These are phyloP conservation scores for Spinacia oleracea DNA, from an alignment of 179 eudicot genomes.

Conservation along the genomic window DNA sequence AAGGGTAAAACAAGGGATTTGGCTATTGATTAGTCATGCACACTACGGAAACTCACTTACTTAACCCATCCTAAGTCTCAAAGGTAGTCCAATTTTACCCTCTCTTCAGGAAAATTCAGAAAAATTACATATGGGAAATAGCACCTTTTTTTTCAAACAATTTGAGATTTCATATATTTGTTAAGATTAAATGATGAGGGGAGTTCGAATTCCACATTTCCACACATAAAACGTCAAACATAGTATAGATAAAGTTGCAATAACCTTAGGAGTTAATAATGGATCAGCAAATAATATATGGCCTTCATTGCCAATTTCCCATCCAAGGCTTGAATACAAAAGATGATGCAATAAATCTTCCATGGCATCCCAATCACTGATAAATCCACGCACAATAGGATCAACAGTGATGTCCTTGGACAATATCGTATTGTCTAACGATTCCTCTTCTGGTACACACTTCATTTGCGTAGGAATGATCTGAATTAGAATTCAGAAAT, in stretches of 20 bases:
- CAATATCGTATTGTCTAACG: constrained; percentile 34
- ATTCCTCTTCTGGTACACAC: constrained; percentile 69
- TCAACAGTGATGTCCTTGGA: constrained; percentile 60
- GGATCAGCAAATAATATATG: constrained; percentile 95
- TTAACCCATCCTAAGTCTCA: not conserved
- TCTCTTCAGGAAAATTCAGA: not conserved
- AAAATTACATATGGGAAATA: not conserved
- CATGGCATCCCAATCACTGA: constrained; percentile 95
- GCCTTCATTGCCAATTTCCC: constrained; percentile 98
- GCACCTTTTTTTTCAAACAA: not conserved
- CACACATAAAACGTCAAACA: not conserved
- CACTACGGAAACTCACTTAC: not conserved
- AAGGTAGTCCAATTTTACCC: not conserved
- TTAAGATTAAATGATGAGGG: not conserved
- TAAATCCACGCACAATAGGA: constrained; percentile 82
- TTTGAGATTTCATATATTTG: not conserved
- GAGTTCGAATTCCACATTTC: not conserved
- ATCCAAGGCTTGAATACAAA: constrained; percentile 73
- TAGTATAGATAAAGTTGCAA: constrained; percentile 6
- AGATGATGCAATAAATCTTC: constrained; percentile 92
- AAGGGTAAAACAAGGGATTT: not conserved
- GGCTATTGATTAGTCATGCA: not conserved
- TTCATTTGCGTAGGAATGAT: constrained; percentile 93
- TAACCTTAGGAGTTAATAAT: constrained; percentile 87
- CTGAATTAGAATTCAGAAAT: constrained; percentile 37